phyloP scores from a whole-genome alignment of 371 early-diverging fungal genomes.

The Catenaria anguillulae region DNA sequence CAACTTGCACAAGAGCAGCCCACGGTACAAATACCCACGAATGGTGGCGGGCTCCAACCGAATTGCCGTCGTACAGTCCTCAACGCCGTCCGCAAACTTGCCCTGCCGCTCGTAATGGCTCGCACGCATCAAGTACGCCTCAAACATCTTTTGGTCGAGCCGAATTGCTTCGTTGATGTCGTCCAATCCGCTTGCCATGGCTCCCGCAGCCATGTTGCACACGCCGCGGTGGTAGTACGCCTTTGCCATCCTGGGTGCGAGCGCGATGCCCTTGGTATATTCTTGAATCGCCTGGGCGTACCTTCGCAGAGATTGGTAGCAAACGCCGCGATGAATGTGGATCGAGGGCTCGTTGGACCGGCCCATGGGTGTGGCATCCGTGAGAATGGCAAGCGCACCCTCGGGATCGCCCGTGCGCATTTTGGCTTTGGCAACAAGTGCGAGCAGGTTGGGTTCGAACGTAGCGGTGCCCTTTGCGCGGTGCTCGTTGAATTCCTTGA shows the following conservation, averaged over 20 bases:
- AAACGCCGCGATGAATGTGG: constrained; percentile 29
- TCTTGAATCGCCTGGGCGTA: constrained; percentile 22
- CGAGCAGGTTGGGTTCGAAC: constrained; percentile 23
- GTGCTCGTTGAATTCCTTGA: constrained; percentile 25
- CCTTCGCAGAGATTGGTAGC: constrained; percentile 23
- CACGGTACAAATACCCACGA: constrained; percentile 26
- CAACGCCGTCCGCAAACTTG: constrained; percentile 24
- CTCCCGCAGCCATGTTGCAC: constrained; percentile 22
- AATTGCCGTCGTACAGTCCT: constrained; percentile 31
- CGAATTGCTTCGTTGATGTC: constrained; percentile 16
- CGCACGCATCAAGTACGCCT: constrained; percentile 30
- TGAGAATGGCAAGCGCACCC: constrained; percentile 11
- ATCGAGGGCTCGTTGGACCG: constrained; percentile 22
- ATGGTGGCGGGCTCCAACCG: constrained; percentile 30
- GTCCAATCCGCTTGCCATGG: constrained; percentile 14
- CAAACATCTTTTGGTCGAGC: constrained; percentile 18
- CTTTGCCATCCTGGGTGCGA: constrained; percentile 23
- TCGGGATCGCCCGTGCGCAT: constrained; percentile 23
- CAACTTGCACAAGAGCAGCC: constrained; percentile 26
- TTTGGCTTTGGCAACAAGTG: constrained; percentile 30
- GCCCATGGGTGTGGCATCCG: constrained; percentile 9
- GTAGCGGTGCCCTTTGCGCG: constrained; percentile 11
- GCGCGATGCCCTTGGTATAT: constrained; percentile 21
- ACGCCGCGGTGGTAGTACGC: constrained; percentile 33
- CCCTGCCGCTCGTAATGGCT: constrained; percentile 20